phyloP scores from a whole-genome alignment of 805 yeast species.

The Candida cerambycidarum region DNA sequence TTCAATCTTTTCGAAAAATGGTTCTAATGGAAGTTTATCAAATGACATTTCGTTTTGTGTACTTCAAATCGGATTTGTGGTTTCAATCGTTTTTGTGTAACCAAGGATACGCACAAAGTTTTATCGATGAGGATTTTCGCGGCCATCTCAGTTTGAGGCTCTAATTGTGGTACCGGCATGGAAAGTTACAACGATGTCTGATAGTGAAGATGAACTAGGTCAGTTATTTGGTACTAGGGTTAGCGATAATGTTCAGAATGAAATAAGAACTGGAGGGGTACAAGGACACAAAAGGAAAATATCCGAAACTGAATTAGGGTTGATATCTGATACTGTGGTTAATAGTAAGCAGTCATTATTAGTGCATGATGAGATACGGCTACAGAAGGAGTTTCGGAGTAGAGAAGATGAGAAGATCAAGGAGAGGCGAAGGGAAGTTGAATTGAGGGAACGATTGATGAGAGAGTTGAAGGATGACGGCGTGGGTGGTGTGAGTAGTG shows the following conservation, averaged over 20 bases:
- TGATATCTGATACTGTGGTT: constrained; percentile 1
- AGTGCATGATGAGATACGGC: background rate
- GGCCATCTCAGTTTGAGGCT: constrained; percentile 4
- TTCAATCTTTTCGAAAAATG: constrained; percentile 63
- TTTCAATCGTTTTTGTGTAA: too few species aligned
- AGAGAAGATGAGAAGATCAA: background rate
- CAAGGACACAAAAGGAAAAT: background rate
- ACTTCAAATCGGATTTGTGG: background rate
- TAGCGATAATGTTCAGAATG: background rate
- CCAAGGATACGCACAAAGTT: background rate
- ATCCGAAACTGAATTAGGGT: constrained; percentile 3
- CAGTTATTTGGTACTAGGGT: background rate
- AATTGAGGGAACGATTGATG: background rate
- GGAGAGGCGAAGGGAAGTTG: too few species aligned
- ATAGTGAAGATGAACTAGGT: constrained; percentile 6
- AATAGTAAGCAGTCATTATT: background rate
- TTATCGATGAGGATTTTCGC: background rate
- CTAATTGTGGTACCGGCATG: background rate
- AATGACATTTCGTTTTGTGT: constrained; percentile 27
- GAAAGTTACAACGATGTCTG: constrained; percentile 8
- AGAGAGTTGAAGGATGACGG: background rate
- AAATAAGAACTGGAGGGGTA: background rate
- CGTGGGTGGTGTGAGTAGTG: too few species aligned
- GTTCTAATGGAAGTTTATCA: constrained; percentile 41
- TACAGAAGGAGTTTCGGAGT: background rate